Base-by-base conservation (phyloP, 2,329 filamentous ascomycete genomes). In the Diaporthe australafricana region DNA sequence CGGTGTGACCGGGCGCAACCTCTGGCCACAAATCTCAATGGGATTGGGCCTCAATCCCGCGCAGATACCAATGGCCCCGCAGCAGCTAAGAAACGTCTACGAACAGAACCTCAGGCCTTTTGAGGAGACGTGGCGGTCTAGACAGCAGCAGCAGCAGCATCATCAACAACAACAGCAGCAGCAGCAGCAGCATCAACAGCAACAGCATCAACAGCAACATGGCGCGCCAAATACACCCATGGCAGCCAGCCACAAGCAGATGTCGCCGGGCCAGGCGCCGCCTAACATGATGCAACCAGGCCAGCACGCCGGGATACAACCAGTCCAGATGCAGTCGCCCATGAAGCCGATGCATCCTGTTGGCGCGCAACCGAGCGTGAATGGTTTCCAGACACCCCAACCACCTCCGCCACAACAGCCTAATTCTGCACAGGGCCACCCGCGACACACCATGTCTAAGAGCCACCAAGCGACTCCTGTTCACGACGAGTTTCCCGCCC, bases 91-190 rank as follows among this genome's bases (percentile, higher is more conserved):
- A 76, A 86, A 88, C 35, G 87, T 94, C 8, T 97, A 96, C 80
- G 92, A 95, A 77, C 87, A 89, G 45, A 95, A 95, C 75, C 83
- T 98, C 7, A 83, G 88, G 32, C 88, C 91, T 40, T 98, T 97
- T 75, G 95, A 98, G 79, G 89, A 91, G 72, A 89, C 90, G 73
- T 86, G 85, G 75, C 85, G 84, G 32, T 84, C 86, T 53, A 86
- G 87, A 76, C 86, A 88, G 79, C 83, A 86, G 67, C 87, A 90
- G 73, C 84, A 85, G 48, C 84, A 87, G 74, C 80, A 80, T 25
- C 84, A 83, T 75, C 83, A 81, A 74, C 81, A 81, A 72, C 85
- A 87, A 65, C 79, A 81, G 47, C 77, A 80, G 11, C 75, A 71
- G 9, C 78, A 84, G 55, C 84, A 84, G 25, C 84, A 84, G 25